phyloP scores from a whole-genome alignment of 352 stramenopile genomes.

The Globisporangium lucens region DNA sequence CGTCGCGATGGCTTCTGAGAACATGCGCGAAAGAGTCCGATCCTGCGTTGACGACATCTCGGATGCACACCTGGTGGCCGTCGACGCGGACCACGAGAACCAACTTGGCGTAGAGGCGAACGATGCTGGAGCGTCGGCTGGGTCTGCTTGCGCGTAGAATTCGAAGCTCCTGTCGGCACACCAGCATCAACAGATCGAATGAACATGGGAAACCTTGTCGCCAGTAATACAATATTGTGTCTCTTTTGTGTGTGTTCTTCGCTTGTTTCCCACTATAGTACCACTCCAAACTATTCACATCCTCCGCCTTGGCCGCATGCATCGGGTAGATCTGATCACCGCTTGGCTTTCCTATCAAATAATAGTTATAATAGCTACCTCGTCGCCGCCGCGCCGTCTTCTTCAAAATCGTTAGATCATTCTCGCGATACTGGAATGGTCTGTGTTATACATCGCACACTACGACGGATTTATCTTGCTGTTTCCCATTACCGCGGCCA shows the following conservation, averaged over 20 bases:
- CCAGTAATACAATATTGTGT: conserved; percentile 19
- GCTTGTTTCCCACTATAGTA: conserved; percentile 35
- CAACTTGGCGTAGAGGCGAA: background rate
- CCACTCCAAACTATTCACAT: conserved; percentile 53
- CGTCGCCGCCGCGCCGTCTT: conserved; percentile 6
- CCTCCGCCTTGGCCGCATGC: conserved; percentile 5
- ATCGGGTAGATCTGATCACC: conserved; percentile 8
- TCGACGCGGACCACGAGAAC: background rate
- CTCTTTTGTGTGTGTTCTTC: conserved; percentile 14
- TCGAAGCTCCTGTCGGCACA: background rate
- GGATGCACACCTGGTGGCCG: too few species aligned
- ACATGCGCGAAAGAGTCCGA: background rate
- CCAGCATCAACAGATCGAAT: background rate
- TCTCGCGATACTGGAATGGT: conserved; percentile 13
- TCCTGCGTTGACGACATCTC: background rate
- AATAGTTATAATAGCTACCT: conserved; percentile 26
- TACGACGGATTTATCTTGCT: conserved; percentile 22
- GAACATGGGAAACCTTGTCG: background rate
- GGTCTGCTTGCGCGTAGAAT: conserved; percentile 9
- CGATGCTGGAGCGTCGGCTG: background rate
- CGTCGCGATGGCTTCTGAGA: conserved; percentile 9
- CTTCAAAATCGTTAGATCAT: conserved; percentile 17
- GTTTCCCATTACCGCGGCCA: conserved; percentile 14
- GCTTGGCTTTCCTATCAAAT: conserved; percentile 11
- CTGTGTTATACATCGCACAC: conserved; percentile 23